Conservation (phyloP, 768 basidiomycete genomes). For the Phylloporus scabripes region DNA sequence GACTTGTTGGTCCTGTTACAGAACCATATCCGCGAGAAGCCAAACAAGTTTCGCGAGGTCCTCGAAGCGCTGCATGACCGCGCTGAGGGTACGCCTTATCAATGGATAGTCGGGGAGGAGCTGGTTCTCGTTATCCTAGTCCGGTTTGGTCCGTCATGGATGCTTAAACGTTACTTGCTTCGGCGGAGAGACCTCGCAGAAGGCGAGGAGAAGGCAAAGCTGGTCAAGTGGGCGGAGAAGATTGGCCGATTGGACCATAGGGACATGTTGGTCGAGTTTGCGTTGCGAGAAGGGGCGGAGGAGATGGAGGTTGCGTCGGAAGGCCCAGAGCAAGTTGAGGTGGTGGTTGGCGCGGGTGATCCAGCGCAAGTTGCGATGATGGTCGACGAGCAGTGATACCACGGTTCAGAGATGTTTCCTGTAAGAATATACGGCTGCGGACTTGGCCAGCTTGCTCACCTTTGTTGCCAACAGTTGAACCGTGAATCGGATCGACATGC, state of each 20-base stretch:
- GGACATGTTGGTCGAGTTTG: slow-evolving; percentile 19
- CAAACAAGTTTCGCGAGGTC: slow-evolving; percentile 17
- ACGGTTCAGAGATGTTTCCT: background rate
- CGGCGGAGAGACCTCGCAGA: slow-evolving; percentile 19
- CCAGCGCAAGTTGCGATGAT: slow-evolving; percentile 6
- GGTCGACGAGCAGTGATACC: background rate
- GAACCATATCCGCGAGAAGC: slow-evolving; percentile 19
- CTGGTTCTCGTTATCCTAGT: slow-evolving; percentile 20
- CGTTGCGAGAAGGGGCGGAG: slow-evolving; percentile 8
- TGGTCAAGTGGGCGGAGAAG: slow-evolving; percentile 14
- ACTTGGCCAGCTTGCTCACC: no score
- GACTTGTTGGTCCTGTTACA: slow-evolving; percentile 19
- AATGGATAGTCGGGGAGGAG: slow-evolving; percentile 24
- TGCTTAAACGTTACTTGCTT: slow-evolving; percentile 24
- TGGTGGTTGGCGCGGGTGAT: background rate
- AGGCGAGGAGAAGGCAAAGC: slow-evolving; percentile 10
- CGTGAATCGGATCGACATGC: slow-evolving; percentile 1
- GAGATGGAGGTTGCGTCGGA: slow-evolving; percentile 7
- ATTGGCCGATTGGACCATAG: slow-evolving; percentile 21
- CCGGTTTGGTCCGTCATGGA: slow-evolving; percentile 21
- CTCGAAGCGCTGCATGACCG: slow-evolving; percentile 24
- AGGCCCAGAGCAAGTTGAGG: background rate
- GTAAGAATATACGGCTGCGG: no score
- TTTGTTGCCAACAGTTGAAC: no score
- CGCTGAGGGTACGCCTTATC: slow-evolving; percentile 17